These are phyloP conservation scores for Periconia sp. DNA, from an alignment of 2,329 filamentous ascomycete species.

Conservation along the genomic window DNA sequence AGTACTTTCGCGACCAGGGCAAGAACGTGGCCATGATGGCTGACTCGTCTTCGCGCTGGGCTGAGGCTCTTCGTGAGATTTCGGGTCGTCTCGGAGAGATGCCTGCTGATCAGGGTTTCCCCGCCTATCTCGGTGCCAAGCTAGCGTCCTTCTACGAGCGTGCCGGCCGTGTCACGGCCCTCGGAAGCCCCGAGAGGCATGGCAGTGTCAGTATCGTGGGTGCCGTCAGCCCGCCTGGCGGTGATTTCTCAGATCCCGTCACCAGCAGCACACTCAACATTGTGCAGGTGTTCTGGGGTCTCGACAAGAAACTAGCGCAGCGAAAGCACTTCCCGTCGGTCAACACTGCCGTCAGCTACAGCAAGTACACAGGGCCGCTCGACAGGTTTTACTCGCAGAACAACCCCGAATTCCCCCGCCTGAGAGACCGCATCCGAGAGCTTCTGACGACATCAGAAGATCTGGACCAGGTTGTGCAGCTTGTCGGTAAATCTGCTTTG, in stretches of 20 bases:
- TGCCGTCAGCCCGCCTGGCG: conserved; percentile 94
- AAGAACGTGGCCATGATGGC: conserved; percentile 99
- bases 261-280: conserved; percentile 93
- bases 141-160: conserved; percentile 99
- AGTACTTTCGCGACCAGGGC: conserved; percentile 97
- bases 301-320: conserved; percentile 99
- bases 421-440: conserved; percentile 92
- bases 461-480: conserved; percentile 96
- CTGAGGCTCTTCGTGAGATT: conserved; percentile 96
- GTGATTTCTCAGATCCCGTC: conserved; percentile 98
- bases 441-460: conserved; percentile 95
- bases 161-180: conserved; percentile 82
- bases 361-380: conserved; percentile 88
- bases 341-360: conserved; percentile 94
- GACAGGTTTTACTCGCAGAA: conserved; percentile 96
- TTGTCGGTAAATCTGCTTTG: conserved; percentile 95
- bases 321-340: conserved; percentile 99
- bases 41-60: conserved; percentile 97
- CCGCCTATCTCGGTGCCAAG: conserved; percentile 94
- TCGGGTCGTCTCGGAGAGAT: conserved; percentile 99
- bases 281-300: conserved; percentile 99
- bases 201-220: conserved; percentile 98
- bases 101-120: conserved; percentile 99
- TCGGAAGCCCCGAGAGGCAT: conserved; percentile 86
- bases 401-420: conserved; percentile 89